Conservation (phyloP, 2,329 filamentous ascomycete genomes). For the Neonectria sp. region DNA sequence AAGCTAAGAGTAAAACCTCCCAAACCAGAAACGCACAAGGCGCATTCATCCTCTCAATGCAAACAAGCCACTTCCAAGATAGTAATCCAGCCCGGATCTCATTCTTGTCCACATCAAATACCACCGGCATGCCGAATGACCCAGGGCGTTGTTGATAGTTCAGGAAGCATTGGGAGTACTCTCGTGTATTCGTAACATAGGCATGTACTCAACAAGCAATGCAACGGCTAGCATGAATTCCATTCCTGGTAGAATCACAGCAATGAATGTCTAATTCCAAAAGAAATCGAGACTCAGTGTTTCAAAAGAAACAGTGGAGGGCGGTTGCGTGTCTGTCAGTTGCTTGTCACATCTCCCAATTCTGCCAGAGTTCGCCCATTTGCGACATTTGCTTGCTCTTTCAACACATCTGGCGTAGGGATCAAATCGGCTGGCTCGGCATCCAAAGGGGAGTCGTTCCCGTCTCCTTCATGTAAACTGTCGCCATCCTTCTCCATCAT, state of each 20-base stretch:
- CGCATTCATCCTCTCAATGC: background rate
- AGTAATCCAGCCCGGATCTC: background rate
- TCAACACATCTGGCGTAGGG: slow-evolving; percentile 30
- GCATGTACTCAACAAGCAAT: background rate
- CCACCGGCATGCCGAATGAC: background rate
- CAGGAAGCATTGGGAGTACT: background rate
- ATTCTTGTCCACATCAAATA: background rate
- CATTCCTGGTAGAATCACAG: too few species aligned
- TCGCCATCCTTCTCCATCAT: slow-evolving; percentile 63
- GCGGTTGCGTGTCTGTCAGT: background rate
- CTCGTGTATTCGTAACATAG: background rate
- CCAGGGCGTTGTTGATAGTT: background rate
- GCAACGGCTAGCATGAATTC: background rate
- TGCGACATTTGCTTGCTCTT: slow-evolving; percentile 22
- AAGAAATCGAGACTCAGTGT: background rate
- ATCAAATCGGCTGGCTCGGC: slow-evolving; percentile 31
- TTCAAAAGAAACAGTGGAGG: background rate
- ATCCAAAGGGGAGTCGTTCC: slow-evolving; percentile 15
- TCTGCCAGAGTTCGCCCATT: background rate
- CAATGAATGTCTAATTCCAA: background rate
- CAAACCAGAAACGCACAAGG: background rate
- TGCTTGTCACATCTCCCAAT: background rate
- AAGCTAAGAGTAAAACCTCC: background rate
- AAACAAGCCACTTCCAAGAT: background rate
- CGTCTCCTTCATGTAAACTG: slow-evolving; percentile 17